Percentiles rank a stretch among this genome's conserved stretches.
Evolutionary conservation across 805 yeast genomes (phyloP).

Genomic region (Torulaspora franciscae): DNA sequence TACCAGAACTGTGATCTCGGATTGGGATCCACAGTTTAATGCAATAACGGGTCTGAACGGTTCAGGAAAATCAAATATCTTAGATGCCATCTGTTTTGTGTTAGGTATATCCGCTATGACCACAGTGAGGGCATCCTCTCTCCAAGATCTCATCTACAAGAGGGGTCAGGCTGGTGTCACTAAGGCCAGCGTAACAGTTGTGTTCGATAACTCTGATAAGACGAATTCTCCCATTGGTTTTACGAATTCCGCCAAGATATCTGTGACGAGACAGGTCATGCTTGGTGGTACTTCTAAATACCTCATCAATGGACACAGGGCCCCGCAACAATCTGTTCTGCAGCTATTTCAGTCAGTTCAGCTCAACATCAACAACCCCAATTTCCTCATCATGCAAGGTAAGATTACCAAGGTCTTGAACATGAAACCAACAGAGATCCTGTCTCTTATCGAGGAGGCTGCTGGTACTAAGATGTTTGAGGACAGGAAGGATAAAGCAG

Average conservation of each 20-base stretch:
- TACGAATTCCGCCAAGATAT: conserved; percentile 67
- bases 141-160: conserved; percentile 91
- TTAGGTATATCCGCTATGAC: conserved; percentile 90
- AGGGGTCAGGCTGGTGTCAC: conserved; percentile 98
- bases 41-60: conserved; percentile 98
- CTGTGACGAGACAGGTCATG: conserved; percentile 86
- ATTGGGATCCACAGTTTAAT: conserved; percentile 95
- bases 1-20: conserved; percentile 88
- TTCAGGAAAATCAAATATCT: conserved; percentile 92
- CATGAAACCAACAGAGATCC: conserved; percentile 88
- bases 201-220: conserved; percentile 80
- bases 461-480: conserved; percentile 97
- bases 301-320: conserved; percentile 90
- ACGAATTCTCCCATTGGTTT: conserved; percentile 82
- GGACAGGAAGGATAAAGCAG: conserved; percentile 86
- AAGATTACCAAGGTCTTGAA: conserved; percentile 94
- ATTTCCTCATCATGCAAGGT: conserved; percentile 97
- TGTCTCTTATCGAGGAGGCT: conserved; percentile 93
- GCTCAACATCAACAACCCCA: conserved; percentile 92
- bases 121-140: conserved; percentile 88
- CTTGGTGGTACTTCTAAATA: conserved; percentile 91
- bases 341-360: conserved; percentile 92
- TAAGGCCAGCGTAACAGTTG: conserved; percentile 93
- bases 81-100: conserved; percentile 98
- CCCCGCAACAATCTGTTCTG: conserved; percentile 88